Evolutionary conservation across 768 basidiomycete genomes (phyloP).

Genomic region (Tubosaeta brunneosetosa): DNA sequence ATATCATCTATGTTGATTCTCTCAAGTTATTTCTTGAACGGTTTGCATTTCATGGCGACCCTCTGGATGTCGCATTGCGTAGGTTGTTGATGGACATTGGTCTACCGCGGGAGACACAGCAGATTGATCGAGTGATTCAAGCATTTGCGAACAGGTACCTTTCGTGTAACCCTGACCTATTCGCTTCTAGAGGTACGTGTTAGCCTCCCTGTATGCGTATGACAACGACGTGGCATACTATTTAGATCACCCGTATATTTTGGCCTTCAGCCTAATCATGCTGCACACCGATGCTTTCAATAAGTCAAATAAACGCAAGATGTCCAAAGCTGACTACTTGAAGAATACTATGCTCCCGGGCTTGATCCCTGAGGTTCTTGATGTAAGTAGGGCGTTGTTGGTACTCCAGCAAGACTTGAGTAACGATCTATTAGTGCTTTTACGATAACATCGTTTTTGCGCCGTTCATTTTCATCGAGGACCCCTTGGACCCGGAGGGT

Average conservation of each 20-base stretch:
- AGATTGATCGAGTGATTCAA: slow-evolving; percentile 97
- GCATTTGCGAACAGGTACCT: slow-evolving; percentile 86
- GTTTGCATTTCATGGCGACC: slow-evolving; percentile 76
- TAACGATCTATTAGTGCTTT: slow-evolving; percentile 57
- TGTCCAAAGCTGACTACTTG: slow-evolving; percentile 92
- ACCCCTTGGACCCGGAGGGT: slow-evolving; percentile 68
- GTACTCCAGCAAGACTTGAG: background rate
- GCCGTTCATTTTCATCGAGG: slow-evolving; percentile 95
- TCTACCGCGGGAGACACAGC: slow-evolving; percentile 93
- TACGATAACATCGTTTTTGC: slow-evolving; percentile 96
- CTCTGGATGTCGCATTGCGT: slow-evolving; percentile 89
- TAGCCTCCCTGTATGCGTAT: background rate
- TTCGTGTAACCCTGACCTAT: slow-evolving; percentile 77
- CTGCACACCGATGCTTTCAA: slow-evolving; percentile 98
- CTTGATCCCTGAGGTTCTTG: slow-evolving; percentile 74
- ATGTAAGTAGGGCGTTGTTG: slow-evolving; percentile 47
- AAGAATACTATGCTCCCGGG: slow-evolving; percentile 89
- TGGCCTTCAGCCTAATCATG: slow-evolving; percentile 98
- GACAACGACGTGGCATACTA: background rate
- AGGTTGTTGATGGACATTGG: slow-evolving; percentile 87
- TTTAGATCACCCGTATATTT: slow-evolving; percentile 88
- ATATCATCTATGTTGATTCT: slow-evolving; percentile 63
- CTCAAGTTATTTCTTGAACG: slow-evolving; percentile 65
- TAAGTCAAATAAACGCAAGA: slow-evolving; percentile 94
- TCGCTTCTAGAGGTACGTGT: slow-evolving; percentile 64